These are phyloP conservation scores for Hericium rajendrae DNA, from an alignment of 768 basidiomycete species.

Conservation along the genomic window DNA sequence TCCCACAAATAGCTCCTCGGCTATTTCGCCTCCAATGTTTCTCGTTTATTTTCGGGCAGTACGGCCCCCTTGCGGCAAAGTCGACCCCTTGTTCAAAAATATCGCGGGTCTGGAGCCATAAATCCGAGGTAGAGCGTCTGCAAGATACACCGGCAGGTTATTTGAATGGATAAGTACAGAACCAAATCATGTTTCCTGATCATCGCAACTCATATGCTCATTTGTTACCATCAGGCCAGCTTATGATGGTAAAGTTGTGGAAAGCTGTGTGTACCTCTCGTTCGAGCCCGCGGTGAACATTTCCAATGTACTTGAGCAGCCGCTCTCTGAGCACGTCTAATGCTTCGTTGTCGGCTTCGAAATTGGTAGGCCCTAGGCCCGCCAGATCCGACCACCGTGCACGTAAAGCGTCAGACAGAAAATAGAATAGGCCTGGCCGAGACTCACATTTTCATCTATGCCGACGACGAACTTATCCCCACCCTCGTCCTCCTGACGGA, in stretches of 20 bases:
- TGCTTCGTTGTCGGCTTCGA: neutral
- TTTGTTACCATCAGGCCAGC: too few species aligned
- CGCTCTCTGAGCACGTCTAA: constrained; percentile 3
- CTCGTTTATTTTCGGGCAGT: too few species aligned
- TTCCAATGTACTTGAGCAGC: constrained; percentile 8
- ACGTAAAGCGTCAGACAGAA: neutral
- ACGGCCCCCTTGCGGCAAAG: too few species aligned
- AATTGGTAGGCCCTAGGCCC: constrained; percentile 4
- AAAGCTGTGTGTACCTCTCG: constrained; percentile 2
- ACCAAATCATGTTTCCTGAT: too few species aligned
- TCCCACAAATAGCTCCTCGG: too few species aligned
- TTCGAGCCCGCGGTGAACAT: constrained; percentile 6
- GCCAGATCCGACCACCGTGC: constrained; percentile 5
- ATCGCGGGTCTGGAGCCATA: too few species aligned
- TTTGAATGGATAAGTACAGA: too few species aligned
- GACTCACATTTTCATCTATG: constrained; percentile 10
- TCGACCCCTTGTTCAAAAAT: too few species aligned
- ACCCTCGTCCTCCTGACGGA: constrained; percentile 11
- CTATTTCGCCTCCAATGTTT: too few species aligned
- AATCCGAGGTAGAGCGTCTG: too few species aligned
- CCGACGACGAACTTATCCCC: constrained; percentile 1
- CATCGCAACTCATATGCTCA: too few species aligned
- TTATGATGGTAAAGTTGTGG: constrained; percentile 7
- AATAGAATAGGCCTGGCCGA: neutral
- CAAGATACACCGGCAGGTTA: too few species aligned